Evolutionary conservation across 1,284 basidiomycete species (phyloP), one percentile per base, ranked within the genome.

Genomic region (Wallemia ichthyophaga): DNA sequence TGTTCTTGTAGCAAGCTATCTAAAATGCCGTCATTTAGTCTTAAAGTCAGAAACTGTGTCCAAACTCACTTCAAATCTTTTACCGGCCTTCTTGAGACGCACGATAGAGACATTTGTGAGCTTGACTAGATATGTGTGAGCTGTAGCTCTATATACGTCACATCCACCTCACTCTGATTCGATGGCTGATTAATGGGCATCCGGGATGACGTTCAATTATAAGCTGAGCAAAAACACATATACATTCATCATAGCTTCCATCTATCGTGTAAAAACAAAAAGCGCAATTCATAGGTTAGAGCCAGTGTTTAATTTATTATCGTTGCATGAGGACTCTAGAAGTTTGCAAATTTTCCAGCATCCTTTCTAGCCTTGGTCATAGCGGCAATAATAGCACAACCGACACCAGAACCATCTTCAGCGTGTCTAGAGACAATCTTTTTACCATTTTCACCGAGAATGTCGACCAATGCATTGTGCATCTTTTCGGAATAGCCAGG

Each of bases 1-100:
- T 96, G 73, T 99, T 99, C 75, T 96, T 95, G 74, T 96, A 96
- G 71, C 91, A 96, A 57, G 92, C 92, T 65, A 98, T 85, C 85
- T 89, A 61, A 25, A 25, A 15, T 1, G 1, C 33, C 23, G 25
- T n/a, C n/a, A n/a, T n/a, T n/a, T 48, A 56, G 33, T 24, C 59
- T 61, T 24, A 48, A 5, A 15, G 25, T 48, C 21, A 59, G 26
- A 11, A 13, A 21, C 27, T 48, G 7, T 11, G 11, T 48, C 37
- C n/a, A 48, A 3, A 64, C 72, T 58, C 63, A 85, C 86, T 76
- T 99, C 94, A 70, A 95, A 99, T 58, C 94, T 80, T 71, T 96
- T 96, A 27, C 94, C 94, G 56, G 83, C 87, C 69, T 95, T 95
- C 74, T 89, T 94, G 58, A 95, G 75, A 56, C 89, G 80, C 27